Evolutionary conservation across 2,329 filamentous ascomycete species (phyloP), one percentile per base, ranked within the genome.

Genomic region (Diplocarpon mali): DNA sequence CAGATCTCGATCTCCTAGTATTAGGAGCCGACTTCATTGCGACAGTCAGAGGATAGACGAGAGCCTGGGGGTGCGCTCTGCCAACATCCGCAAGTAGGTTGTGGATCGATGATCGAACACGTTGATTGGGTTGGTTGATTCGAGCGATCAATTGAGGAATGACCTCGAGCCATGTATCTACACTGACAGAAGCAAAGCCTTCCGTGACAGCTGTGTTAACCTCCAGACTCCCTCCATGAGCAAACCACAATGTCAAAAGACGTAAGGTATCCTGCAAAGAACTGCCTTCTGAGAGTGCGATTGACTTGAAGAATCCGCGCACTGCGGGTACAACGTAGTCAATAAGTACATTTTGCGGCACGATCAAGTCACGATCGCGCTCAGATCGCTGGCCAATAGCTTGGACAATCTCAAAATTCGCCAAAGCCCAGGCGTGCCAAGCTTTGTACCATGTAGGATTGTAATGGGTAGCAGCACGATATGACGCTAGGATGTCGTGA

Each of bases 81-180:
- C 93, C 93, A 34, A 99, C 85, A 62, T 98, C 90, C 2, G 85
- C 83, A 30, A 99, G 74, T 3, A 99, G 70, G 47, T 92, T 87
- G 62, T 98, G 92, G 40, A 98, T 90, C 0, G 90, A 85, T 53
- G 85, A 80, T 53, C 94, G 81, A 9, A 98, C 89, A 17, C 86
- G 77, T 53, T 78, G 75, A 63, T 95, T 95, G 13, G 89, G 87
- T 63, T 96, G 92, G 60, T 94, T 98, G 68, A 99, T 96, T 48
- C 92, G 80, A 28, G 92, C 92, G 64, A 99, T 95, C 38, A 99
- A 72, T 61, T 99, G 92, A 29, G 92, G 92, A 52, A 96, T 95
- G 41, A 98, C 93, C 60, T 96, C 89, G 14, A 99, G 77, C 93
- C 92, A 99, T 1, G 90, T 96, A 64, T 99, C 92, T 45, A 98